Base-by-base conservation (phyloP, 2,329 filamentous ascomycete genomes). In the Neopestalotiopsis rosae region DNA sequence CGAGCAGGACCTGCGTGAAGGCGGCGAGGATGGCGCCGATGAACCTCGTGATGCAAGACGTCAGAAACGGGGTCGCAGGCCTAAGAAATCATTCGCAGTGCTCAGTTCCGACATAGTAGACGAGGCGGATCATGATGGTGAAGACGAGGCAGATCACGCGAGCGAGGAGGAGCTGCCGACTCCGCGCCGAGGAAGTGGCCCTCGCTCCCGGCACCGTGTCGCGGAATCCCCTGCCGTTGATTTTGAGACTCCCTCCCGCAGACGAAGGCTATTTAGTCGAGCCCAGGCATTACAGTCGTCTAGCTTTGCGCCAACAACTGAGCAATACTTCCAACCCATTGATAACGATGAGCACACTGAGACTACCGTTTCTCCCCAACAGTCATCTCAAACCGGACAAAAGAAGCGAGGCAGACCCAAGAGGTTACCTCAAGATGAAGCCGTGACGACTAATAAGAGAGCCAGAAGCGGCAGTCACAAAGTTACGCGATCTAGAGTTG, bases 81-180 rank as follows among this genome's bases (percentile, higher is more conserved):
- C 76, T 20, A 75, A 75, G 67, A 77, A 78, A 69, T 75, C 73
- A 14, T 76, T 77, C 45, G 75, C 75, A 14, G 72, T 71, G 28
- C 32, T 75, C 17, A 76, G 76, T 20, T 76, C 74, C 4, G 75
- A 76, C 38, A 68, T 65, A 14, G 74, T 77, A 45, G 74, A 74
- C 32, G 76, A 77, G 5, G 74, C 75, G 10, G 67, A 14, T 20
- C 20, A 71, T 20, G 69, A 66, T n/a, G 71, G 72, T 17, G 74
- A 73, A 12, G 70, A 74, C n/a, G 73, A 73, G 12, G 70, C 7
- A 72, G 69, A 20, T 42, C 71, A 52, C 73, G 72, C 12, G 78
- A 77, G 67, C 75, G 76, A 64, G 6, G 34, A 38, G 34, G 34
- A 38, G 34, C 6, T 38, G 34, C 34, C 6, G 10, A 38, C 34